Base-by-base conservation (phyloP, 2,329 filamentous ascomycete genomes). In the Apiospora arundinis region DNA sequence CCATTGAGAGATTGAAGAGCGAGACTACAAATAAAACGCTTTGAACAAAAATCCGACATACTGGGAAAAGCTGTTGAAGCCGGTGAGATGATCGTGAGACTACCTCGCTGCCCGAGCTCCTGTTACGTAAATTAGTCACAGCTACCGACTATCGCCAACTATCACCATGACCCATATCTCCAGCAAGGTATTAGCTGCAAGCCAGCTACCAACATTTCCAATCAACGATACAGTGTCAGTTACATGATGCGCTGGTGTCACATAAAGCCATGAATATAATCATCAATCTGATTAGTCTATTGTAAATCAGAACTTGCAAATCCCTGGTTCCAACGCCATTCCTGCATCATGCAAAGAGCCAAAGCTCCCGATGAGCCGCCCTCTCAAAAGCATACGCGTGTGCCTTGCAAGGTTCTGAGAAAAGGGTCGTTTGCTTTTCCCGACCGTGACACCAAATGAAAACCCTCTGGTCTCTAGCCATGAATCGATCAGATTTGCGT, bases 1-100 rank as follows among this genome's bases (percentile, higher is more conserved):
- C 83, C 67, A 82, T 83, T 74, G 72, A 78, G 63, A 80, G 77
- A 48, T 74, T 82, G 48, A 69, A 75, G 65, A 21, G 48, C 12
- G n/a, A 40, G 37, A 12, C 14, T 2, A 16, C n/a, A 21, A 63
- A 63, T 63, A 63, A 40, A 63, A 63, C 28, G 2, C 56, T 40
- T 63, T 63, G 56, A 63, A 40, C 4, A 32, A 63, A 40, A 21
- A 32, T 12, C 8, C 8, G 4, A 28, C 18, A 18, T 1, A 8
- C 18, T n/a, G 32, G 4, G 18, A 8, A 7, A 40, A 21, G 16
- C 21, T 60, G 16, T 16, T 56, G 28, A 1, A 32, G 11, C n/a
- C 7, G 1, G 4, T 18, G 2, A 21, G 18, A 18, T 37, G 52
- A 37, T 16, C 16, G 28, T 21, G 25, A 21, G 25, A 8, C 52